Conservation (phyloP, 139 green algal genomes). For the Picochlorum sp. region DNA sequence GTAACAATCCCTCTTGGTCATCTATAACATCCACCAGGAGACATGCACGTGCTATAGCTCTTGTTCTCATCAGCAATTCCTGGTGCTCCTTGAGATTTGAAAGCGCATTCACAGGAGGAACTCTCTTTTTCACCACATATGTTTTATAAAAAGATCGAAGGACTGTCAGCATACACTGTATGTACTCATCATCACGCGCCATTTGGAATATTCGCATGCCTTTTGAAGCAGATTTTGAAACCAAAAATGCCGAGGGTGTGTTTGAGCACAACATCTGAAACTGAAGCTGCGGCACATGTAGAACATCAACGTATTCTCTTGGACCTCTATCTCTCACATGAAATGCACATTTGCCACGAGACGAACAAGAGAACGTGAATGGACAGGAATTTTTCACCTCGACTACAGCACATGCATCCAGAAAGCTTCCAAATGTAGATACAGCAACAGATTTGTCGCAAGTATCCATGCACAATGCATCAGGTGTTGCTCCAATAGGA, state of each 20-base stretch:
- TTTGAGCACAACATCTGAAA: conserved; percentile 54
- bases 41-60: background rate
- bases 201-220: conserved; percentile 51
- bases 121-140: conserved; percentile 7
- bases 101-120: conserved; percentile 28
- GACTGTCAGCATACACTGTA: conserved; percentile 40
- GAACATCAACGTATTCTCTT: conserved; percentile 14
- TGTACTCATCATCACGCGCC: conserved; percentile 32
- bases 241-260: conserved; percentile 38
- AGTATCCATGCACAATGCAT: conserved; percentile 33
- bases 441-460: conserved; percentile 10
- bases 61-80: conserved; percentile 27
- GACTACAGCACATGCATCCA: conserved; percentile 36
- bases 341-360: conserved; percentile 5
- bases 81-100: conserved; percentile 28
- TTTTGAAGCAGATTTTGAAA: conserved; percentile 49
- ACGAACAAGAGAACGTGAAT: conserved; percentile 31
- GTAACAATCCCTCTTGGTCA: background rate
- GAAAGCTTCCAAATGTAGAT: background rate
- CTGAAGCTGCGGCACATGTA: conserved; percentile 71
- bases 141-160: conserved; percentile 29
- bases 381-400: conserved; percentile 74
- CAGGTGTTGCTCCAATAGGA: conserved; percentile 51
- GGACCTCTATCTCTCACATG: conserved; percentile 32
- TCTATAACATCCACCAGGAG: background rate